Base-by-base conservation (phyloP, 2,329 filamentous ascomycete species). In the Coniochaeta ligniaria region DNA sequence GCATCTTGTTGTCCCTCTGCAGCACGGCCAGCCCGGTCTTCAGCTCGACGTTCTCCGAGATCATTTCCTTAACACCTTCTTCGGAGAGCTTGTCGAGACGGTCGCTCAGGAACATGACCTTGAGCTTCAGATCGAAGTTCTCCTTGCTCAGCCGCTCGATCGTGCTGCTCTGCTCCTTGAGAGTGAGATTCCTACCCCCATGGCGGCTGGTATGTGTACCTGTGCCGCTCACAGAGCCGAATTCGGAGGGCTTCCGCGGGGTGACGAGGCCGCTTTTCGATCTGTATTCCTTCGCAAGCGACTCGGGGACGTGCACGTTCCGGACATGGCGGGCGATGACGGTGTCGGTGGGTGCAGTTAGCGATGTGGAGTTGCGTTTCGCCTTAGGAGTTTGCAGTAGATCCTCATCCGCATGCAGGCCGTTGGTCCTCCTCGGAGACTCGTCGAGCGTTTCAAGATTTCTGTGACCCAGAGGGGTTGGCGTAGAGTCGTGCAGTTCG, bases 151-250 rank as follows among this genome's bases (percentile, higher is more conserved):
- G 82, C 62, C 93, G 87, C 74, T 99, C 95, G 65, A 99, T 97
- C 16, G 94, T 98, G 75, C 90, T 96, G 71, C 94, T 96, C 74
- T 99, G 95, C 74, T 99, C 95, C 73, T 97, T 98, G 45, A 99
- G 78, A 0, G 95, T 98, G 75, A 99, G 78, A 66, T 85, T 91
- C 69, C 84, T 87, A 22, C 87, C 86, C 52, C 81, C 80, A 50
- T 85, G 80, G 24, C 66, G 65, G 16, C 65, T 63, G 7, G 60
- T 57, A 9, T 78, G 75, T 3, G 79, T 78, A 22, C 75, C 76
- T 16, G 78, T 72, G 33, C 80, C 78, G 38, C 56, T 58, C 35
- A 31, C 56, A 20, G 56, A 26, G 62, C 86, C 87, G 60, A 86
- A 72, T 38, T 77, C 78, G 1, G 80, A 77, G 12, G 78, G 75